These are phyloP conservation scores for Trichoderma breve DNA, from an alignment of 2,329 filamentous ascomycete genomes.

Conservation along the genomic window DNA sequence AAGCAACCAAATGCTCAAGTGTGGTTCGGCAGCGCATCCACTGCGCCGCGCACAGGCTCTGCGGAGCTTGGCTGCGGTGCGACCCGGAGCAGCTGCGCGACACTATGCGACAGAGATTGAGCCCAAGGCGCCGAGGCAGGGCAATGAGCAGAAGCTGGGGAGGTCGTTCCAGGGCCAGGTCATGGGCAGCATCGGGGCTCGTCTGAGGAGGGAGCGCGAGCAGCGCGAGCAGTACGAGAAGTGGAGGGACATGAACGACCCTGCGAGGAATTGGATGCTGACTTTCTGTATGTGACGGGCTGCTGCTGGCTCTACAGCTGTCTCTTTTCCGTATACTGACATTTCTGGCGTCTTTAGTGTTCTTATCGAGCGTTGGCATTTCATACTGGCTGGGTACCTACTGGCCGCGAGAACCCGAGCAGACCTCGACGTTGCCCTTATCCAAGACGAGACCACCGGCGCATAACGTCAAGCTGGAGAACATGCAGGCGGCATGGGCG, in stretches of 20 bases:
- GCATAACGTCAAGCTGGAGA: slow-evolving; percentile 59
- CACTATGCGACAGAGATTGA: slow-evolving; percentile 38
- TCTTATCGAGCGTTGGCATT: slow-evolving; percentile 50
- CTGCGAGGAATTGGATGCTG: slow-evolving; percentile 48
- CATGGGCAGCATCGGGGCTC: slow-evolving; percentile 55
- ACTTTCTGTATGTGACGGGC: slow-evolving; percentile 49
- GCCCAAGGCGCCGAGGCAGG: slow-evolving; percentile 31
- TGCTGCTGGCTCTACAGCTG: too few relatives aligned
- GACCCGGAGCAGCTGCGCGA: slow-evolving; percentile 27
- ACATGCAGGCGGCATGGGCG: slow-evolving; percentile 68
- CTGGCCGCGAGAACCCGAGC: slow-evolving; percentile 49
- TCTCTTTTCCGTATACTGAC: not conserved
- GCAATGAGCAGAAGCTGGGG: slow-evolving; percentile 39
- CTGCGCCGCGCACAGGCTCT: slow-evolving; percentile 30
- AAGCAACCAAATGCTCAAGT: slow-evolving; percentile 6
- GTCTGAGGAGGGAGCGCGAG: slow-evolving; percentile 53
- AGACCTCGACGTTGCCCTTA: slow-evolving; percentile 60
- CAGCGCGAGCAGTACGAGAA: slow-evolving; percentile 51
- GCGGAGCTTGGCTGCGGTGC: slow-evolving; percentile 27
- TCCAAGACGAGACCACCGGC: slow-evolving; percentile 47
- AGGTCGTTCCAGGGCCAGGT: slow-evolving; percentile 57
- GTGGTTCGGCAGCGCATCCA: slow-evolving; percentile 32
- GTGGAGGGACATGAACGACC: slow-evolving; percentile 41
- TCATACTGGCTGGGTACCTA: slow-evolving; percentile 61
- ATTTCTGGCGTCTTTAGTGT: slow-evolving; percentile 38